phyloP scores from a whole-genome alignment of 2,329 filamentous ascomycete genomes.

The Claviceps digitariae region DNA sequence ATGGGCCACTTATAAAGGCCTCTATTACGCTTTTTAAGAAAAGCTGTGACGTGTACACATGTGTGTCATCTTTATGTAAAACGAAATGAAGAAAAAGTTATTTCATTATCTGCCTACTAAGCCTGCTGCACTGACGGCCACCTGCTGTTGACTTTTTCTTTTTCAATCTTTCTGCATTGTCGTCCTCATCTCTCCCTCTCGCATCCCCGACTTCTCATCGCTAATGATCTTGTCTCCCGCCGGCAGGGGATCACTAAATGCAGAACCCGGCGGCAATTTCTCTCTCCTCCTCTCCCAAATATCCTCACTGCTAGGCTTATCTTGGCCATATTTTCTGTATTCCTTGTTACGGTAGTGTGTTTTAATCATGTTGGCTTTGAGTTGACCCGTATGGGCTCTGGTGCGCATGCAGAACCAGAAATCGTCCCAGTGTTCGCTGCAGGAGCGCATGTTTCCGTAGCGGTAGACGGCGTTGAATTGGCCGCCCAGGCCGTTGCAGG shows the following conservation, averaged over 20 bases:
- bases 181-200: conserved; percentile 20
- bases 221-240: conserved; percentile 15
- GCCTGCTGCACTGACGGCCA: too few species aligned
- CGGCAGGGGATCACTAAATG: conserved; percentile 28
- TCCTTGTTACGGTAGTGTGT: conserved; percentile 56
- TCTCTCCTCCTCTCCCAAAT: conserved; percentile 67
- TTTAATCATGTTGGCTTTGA: conserved; percentile 48
- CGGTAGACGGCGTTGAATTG: conserved; percentile 91
- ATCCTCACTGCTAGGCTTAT: conserved; percentile 67
- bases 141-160: too few species aligned
- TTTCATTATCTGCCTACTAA: too few species aligned
- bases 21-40: too few species aligned
- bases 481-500: conserved; percentile 82
- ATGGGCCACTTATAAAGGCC: too few species aligned
- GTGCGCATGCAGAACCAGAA: conserved; percentile 98
- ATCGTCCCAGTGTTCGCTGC: conserved; percentile 77
- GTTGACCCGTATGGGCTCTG: conserved; percentile 44
- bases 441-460: conserved; percentile 62
- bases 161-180: conserved; percentile 22
- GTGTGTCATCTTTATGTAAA: too few species aligned
- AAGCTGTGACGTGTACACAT: too few species aligned
- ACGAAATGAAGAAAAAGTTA: too few species aligned
- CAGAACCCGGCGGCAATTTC: conserved; percentile 36
- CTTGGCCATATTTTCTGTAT: conserved; percentile 48
- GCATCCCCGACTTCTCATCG: conserved; percentile 30